phyloP scores from a whole-genome alignment of 805 yeast genomes.

The Saturnispora dispora region DNA sequence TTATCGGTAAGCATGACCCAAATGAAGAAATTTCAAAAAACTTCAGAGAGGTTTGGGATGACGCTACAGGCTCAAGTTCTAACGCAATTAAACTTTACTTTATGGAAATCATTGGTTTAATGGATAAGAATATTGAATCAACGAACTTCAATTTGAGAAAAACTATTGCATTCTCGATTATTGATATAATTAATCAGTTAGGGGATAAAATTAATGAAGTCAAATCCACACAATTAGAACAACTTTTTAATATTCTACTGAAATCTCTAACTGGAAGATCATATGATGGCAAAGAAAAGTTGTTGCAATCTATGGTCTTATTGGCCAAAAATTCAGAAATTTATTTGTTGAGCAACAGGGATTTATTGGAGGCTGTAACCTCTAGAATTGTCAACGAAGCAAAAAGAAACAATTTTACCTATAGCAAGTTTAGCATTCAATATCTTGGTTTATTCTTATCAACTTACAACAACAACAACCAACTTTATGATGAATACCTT shows the following conservation, averaged over 20 bases:
- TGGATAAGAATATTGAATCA: constrained; percentile 43
- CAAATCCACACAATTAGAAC: constrained; percentile 15
- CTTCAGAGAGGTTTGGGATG: constrained; percentile 68
- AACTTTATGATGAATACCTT: constrained; percentile 31
- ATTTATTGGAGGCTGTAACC: constrained; percentile 30
- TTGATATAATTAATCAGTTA: constrained; percentile 44
- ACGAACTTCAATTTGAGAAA: constrained; percentile 56
- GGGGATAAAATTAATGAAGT: constrained; percentile 20
- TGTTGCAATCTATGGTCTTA: constrained; percentile 61
- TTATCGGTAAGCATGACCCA: constrained; percentile 64
- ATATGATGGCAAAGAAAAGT: constrained; percentile 80
- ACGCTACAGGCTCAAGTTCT: constrained; percentile 63
- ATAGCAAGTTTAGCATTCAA: constrained; percentile 48
- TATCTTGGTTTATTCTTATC: constrained; percentile 41
- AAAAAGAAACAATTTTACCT: constrained; percentile 53
- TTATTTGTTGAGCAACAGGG: constrained; percentile 25
- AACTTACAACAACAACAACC: constrained; percentile 20
- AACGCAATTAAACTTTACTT: constrained; percentile 63
- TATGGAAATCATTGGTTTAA: constrained; percentile 52
- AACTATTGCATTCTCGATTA: constrained; percentile 60
- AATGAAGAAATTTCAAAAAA: constrained; percentile 34
- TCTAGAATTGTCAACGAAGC: constrained; percentile 50
- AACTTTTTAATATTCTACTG: constrained; percentile 46
- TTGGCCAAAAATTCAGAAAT: constrained; percentile 39
- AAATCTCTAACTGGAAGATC: constrained; percentile 66